Evolutionary conservation across 768 basidiomycete species (phyloP).

Genomic region (Tylopilus subfusipes): DNA sequence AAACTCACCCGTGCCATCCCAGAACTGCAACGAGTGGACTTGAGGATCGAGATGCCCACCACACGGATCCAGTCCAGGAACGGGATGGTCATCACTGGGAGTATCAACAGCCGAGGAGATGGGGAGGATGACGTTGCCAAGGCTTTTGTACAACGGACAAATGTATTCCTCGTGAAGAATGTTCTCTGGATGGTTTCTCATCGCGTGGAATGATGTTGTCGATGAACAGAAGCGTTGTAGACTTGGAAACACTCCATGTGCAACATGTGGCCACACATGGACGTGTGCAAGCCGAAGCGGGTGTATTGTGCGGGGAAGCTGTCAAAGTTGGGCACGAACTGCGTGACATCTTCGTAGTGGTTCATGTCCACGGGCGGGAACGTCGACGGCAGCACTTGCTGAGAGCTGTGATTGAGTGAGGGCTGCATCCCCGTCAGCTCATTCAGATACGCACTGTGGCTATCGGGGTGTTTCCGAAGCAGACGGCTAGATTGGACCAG

Average conservation of each 20-base stretch:
- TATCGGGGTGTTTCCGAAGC: slow-evolving; percentile 74
- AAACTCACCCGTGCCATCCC: slow-evolving; percentile 83
- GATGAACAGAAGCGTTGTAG: slow-evolving; percentile 81
- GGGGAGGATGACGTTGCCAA: slow-evolving; percentile 92
- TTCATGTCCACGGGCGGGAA: slow-evolving; percentile 31
- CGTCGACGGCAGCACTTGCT: slow-evolving; percentile 29
- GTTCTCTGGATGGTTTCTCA: slow-evolving; percentile 90
- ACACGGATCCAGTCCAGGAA: slow-evolving; percentile 90
- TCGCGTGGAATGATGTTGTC: slow-evolving; percentile 87
- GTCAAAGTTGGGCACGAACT: slow-evolving; percentile 63
- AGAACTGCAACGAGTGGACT: slow-evolving; percentile 72
- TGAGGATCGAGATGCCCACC: slow-evolving; percentile 85
- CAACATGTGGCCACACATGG: slow-evolving; percentile 96
- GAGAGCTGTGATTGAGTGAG: slow-evolving; percentile 58
- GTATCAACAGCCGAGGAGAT: slow-evolving; percentile 52
- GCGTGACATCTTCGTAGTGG: slow-evolving; percentile 26
- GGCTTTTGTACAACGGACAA: slow-evolving; percentile 94
- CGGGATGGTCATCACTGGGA: slow-evolving; percentile 46
- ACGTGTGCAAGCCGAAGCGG: slow-evolving; percentile 81
- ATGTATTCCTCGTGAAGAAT: slow-evolving; percentile 91
- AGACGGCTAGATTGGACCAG: slow-evolving; percentile 85
- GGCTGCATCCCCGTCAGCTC: slow-evolving; percentile 63
- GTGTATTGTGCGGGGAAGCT: slow-evolving; percentile 69
- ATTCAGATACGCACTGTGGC: slow-evolving; percentile 56
- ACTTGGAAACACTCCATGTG: slow-evolving; percentile 92